Conservation (phyloP, 1,284 basidiomycete genomes). For the Flammula alnicola region DNA sequence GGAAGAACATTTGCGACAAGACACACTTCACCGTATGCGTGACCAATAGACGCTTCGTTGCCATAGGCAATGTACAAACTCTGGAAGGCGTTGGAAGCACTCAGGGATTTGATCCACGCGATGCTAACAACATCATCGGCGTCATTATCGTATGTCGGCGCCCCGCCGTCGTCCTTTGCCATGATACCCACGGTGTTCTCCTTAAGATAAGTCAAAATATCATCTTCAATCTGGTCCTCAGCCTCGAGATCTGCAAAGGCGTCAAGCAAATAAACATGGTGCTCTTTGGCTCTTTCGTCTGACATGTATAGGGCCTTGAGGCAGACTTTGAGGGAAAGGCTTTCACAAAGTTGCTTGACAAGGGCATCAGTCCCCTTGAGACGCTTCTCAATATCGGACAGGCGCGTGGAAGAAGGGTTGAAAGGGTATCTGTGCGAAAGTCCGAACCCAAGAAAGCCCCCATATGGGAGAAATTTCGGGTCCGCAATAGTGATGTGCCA, state of each 20-base stretch:
- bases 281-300: too few species aligned
- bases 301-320: slow-evolving; percentile 21
- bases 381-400: slow-evolving; percentile 8
- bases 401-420: not conserved
- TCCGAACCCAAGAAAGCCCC: slow-evolving; percentile 42
- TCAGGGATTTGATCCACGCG: not conserved
- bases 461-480: slow-evolving; percentile 32
- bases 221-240: too few species aligned
- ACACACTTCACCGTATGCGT: slow-evolving; percentile 2
- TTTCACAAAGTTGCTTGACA: slow-evolving; percentile 21
- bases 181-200: too few species aligned
- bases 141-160: too few species aligned
- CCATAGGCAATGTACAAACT: not conserved
- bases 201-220: too few species aligned
- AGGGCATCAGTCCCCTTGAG: slow-evolving; percentile 33
- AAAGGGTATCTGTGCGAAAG: slow-evolving; percentile 42
- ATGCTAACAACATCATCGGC: too few species aligned
- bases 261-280: too few species aligned
- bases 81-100: not conserved
- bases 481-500: not conserved
- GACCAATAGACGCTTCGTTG: not conserved
- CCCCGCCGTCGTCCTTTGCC: too few species aligned
- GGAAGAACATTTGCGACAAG: slow-evolving; percentile 2
- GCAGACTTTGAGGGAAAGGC: slow-evolving; percentile 17
- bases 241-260: too few species aligned